Evolutionary conservation across 2,329 filamentous ascomycete species (phyloP), one percentile per base, ranked within the genome.

Genomic region (Claviceps capensis): DNA sequence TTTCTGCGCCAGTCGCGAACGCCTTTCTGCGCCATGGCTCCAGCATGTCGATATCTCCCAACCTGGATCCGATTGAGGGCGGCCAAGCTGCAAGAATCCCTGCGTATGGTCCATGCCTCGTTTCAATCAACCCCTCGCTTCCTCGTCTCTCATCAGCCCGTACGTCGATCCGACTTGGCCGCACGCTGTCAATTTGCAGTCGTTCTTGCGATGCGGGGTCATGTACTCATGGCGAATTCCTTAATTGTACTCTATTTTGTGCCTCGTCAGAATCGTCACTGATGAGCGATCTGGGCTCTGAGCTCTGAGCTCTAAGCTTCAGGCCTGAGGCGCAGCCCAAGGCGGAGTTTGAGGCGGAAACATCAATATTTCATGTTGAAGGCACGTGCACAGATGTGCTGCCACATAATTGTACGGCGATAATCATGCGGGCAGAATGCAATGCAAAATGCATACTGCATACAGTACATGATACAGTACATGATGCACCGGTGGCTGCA

Each of bases 21-120:
- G 42, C 42, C 48, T 16, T 22, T 49, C 42, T 26, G 34, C 49
- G 49, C 34, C 49, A 50, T 46, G 49, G 34, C 41, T 46, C 49
- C 34, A 50, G 22, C 37, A 50, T 16, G 34, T 40, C 17, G 42
- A 38, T 42, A 16, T 43, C 47, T 23, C 36, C 13, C 38, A 44
- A 19, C 11, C 16, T 6, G 34, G 30, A n/a, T 37, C 40, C 41
- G 26, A n/a, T 49, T 19, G 9, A 44, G n/a, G 19, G 47, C n/a
- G 23, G 23, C 16, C 26, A 48, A 17, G 34, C 34, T 38, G 14
- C 7, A 17, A 45, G 14, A 30, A 48, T 23, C 36, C 22, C 5
- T 38, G 11, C 48, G 23, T 36, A 37, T 11, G 41, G 42, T 22
- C 26, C n/a, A 42, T 43, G 48, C n/a, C 26, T 40, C 19, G 48